Percentiles rank a stretch among this genome's conserved stretches.
These are phyloP conservation scores for Metschnikowia baotianmanensis DNA, from an alignment of 805 yeast genomes.

Conservation along the genomic window DNA sequence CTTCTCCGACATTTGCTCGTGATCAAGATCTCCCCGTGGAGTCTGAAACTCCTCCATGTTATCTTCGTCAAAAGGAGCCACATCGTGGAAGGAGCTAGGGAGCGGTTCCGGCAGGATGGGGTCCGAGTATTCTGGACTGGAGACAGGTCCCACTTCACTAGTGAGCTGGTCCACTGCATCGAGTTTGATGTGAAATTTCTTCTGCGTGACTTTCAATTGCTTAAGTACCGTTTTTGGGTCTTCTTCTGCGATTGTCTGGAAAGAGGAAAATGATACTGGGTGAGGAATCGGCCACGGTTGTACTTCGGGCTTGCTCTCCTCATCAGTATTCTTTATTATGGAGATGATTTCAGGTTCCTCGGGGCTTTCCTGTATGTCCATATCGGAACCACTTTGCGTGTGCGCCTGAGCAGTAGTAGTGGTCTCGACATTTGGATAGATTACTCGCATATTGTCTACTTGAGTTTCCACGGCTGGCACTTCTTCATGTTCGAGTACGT, in stretches of 20 bases:
- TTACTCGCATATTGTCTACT: too few relatives aligned
- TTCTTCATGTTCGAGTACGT: too few relatives aligned
- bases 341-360: too few relatives aligned
- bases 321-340: not conserved
- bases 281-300: not conserved
- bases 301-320: not conserved
- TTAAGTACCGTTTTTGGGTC: constrained; percentile 11
- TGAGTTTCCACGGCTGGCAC: too few relatives aligned
- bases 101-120: not conserved
- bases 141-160: constrained; percentile 10
- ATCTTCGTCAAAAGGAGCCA: constrained; percentile 5
- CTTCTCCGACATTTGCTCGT: too few relatives aligned
- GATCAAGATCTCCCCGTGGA: not conserved
- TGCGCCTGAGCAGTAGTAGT: too few relatives aligned
- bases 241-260: constrained; percentile 14
- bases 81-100: constrained; percentile 1
- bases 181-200: constrained; percentile 15
- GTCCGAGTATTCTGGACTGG: constrained; percentile 3
- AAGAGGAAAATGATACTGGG: constrained; percentile 6
- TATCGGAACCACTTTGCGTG: too few relatives aligned
- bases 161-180: constrained; percentile 15
- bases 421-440: too few relatives aligned
- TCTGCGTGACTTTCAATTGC: constrained; percentile 15
- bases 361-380: too few relatives aligned
- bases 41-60: too few relatives aligned